Base-by-base conservation (phyloP, 768 basidiomycete species). In the Suillus clintonianus region DNA sequence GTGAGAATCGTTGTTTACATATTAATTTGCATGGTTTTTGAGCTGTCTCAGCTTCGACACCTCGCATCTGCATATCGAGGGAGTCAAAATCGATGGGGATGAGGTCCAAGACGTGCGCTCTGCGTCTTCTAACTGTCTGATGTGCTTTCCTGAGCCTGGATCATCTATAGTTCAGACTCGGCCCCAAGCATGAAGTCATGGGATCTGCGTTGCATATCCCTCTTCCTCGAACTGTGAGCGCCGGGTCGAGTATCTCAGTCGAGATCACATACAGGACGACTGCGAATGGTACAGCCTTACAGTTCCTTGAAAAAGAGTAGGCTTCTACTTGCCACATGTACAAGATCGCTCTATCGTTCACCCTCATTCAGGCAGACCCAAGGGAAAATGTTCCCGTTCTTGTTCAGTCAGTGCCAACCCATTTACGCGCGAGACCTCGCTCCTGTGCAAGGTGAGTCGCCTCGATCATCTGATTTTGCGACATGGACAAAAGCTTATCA, bases 371-470 rank as follows among this genome's bases (percentile, higher is more conserved):
- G 81, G 45, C 84, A 86, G 70, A 86, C 85, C 5, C 83, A 83
- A 59, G 83, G 83, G 5, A 84, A 83, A 60, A 77, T 77, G 54
- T 81, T 83, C 70, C 81, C 83, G 4, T 87, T 83, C 75, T 74
- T 87, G 17, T 88, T 86, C 76, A 84, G 83, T 57, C 87, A 87
- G 67, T 82, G 80, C 67, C 86, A 87, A 67, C 85, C 86, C 7
- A 87, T 86, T 69, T 84, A 86, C 69, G 83, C 82, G 7, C 78
- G 86, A 37, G 79, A 80, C 1, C 71, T 86, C n/a, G 70, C 82
- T 5, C 86, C 85, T 2, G 72, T 82, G 45, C 84, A 86, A 74
- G 78, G 78, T 77, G 58, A 60, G 59, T 14, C 1, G 7, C n/a
- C n/a, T 8, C 60, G 22, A 48, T 19, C 55, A 22, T 11, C 10